Conservation (phyloP, 2,329 filamentous ascomycete genomes). For the Blumeria hordei region DNA sequence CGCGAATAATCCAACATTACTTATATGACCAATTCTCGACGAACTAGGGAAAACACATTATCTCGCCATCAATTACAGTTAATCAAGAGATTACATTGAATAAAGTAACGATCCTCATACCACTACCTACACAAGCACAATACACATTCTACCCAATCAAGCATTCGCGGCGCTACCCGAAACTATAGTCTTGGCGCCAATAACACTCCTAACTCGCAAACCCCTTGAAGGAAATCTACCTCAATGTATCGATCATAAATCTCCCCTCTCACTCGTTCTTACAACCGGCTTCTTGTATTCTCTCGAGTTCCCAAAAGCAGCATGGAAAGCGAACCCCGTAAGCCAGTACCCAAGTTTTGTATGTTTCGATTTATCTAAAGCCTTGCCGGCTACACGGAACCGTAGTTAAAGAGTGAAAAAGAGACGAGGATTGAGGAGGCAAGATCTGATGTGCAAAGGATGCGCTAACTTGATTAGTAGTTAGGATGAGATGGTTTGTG, state of each 20-base stretch:
- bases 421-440: background rate
- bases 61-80: background rate
- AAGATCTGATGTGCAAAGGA: background rate
- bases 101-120: background rate
- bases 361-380: background rate
- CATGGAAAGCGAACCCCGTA: background rate
- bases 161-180: background rate
- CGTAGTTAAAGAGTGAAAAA: background rate
- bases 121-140: background rate
- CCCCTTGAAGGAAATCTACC: background rate
- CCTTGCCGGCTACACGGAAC: background rate
- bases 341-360: background rate
- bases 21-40: background rate
- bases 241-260: background rate
- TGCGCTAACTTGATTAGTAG: background rate
- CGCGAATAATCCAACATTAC: background rate
- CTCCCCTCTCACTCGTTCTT: background rate
- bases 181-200: background rate
- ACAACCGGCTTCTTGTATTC: background rate
- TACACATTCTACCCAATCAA: background rate
- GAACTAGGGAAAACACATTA: background rate
- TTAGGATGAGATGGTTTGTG: background rate
- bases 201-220: background rate
- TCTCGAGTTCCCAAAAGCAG: background rate
- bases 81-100: background rate